Evolutionary conservation across 2,329 filamentous ascomycete genomes (phyloP), one percentile per base, ranked within the genome.

Genomic region (Malbranchea zuffiana): DNA sequence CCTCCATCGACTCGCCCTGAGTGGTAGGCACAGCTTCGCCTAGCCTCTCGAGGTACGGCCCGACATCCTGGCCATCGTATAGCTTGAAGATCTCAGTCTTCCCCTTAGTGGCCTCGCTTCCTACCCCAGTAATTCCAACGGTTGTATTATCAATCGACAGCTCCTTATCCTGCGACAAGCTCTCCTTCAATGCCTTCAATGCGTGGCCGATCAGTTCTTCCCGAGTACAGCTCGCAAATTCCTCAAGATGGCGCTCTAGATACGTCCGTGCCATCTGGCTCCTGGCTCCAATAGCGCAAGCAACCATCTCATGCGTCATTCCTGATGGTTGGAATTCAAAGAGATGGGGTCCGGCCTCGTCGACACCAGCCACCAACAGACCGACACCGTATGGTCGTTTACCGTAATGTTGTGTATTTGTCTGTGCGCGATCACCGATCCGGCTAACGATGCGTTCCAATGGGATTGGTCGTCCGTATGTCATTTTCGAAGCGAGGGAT

Each of bases 221-320:
- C 52, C 83, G 72, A 46, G 71, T 75, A 56, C 78, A 79, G 47
- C 73, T 72, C 52, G 75, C 73, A 60, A 98, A 96, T 49, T 77
- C 67, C 45, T 93, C 87, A 44, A 95, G 65, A 64, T 95, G 82
- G 55, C 85, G 75, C 73, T 98, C 90, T 39, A 98, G 70, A 63
- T 98, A 98, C 45, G 90, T 98, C 55, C 90, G 72, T 16, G 90
- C 90, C 85, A 96, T 96, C 69, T 98, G 90, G 61, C 82, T 90
- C 51, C 90, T 74, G 32, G 90, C 90, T 36, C 90, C 90, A 59
- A 98, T 98, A 41, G 87, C 88, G 57, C 88, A 95, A 16, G 90
- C 90, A 33, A 82, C 61, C 85, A 96, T 96, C 73, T 98, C 90
- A 58, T 95, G 83, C 52, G 86, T 95, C 72, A 96, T 81, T 32